Percentiles rank a stretch among this genome's conserved stretches.
These are phyloP conservation scores for Candida xiaguanensis DNA, from an alignment of 805 yeast species.

Conservation along the genomic window DNA sequence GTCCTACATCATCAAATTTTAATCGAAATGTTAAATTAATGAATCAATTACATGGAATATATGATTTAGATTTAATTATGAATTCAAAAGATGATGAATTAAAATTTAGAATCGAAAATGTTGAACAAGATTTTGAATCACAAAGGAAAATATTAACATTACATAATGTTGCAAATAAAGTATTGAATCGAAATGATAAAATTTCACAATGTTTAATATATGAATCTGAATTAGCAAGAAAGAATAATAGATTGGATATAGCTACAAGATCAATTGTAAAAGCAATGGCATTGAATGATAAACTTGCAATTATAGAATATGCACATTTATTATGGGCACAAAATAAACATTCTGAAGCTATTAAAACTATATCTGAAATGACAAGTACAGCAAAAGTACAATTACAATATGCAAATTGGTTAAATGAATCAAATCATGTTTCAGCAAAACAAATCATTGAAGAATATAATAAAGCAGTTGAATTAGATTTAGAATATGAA, in stretches of 20 bases:
- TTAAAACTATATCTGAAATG: conserved; percentile 54
- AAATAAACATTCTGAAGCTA: conserved; percentile 83
- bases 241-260: conserved; percentile 64
- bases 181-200: conserved; percentile 31
- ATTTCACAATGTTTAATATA: conserved; percentile 48
- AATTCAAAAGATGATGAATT: conserved; percentile 16
- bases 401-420: conserved; percentile 81
- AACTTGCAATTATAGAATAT: conserved; percentile 64
- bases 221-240: conserved; percentile 63
- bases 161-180: conserved; percentile 45
- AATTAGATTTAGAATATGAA: conserved; percentile 59
- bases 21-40: conserved; percentile 34
- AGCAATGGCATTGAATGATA: conserved; percentile 44
- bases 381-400: conserved; percentile 44
- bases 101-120: conserved; percentile 26
- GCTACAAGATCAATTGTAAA: conserved; percentile 66
- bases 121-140: conserved; percentile 48
- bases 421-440: conserved; percentile 80
- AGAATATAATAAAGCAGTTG: conserved; percentile 61
- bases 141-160: conserved; percentile 58
- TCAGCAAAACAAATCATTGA: conserved; percentile 68
- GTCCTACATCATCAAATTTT: conserved; percentile 34
- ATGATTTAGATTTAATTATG: conserved; percentile 28
- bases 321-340: conserved; percentile 84
- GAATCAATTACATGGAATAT: conserved; percentile 34